A percentile compares a stretch with the other conserved stretches of the same genome.
phyloP scores from a whole-genome alignment of 2,329 filamentous ascomycete species.

The Metarhizium humberi region DNA sequence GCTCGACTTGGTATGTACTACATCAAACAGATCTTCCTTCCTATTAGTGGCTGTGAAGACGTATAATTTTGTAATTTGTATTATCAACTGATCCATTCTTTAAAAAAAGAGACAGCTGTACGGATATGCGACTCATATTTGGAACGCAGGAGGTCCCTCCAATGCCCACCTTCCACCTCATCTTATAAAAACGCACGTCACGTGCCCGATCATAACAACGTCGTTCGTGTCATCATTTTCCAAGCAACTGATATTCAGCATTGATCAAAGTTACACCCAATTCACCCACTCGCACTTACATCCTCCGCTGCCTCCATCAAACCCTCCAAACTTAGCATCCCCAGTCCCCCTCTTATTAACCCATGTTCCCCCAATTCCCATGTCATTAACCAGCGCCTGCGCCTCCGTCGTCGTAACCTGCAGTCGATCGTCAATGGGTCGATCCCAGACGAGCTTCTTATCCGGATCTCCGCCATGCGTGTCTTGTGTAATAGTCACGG shows the following conservation, averaged over 20 bases:
- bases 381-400: constrained; percentile 37
- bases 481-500: constrained; percentile 51
- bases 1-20: too few relatives aligned
- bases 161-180: too few relatives aligned
- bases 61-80: too few relatives aligned
- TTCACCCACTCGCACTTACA: constrained; percentile 56
- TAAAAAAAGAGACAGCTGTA: too few relatives aligned
- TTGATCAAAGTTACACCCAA: constrained; percentile 19
- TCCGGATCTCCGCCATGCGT: constrained; percentile 49
- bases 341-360: constrained; percentile 40
- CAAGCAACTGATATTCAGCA: neutral
- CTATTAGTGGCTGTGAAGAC: too few relatives aligned
- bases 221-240: neutral
- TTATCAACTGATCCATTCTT: too few relatives aligned
- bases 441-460: constrained; percentile 45
- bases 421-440: constrained; percentile 38
- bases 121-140: too few relatives aligned
- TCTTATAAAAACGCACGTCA: too few relatives aligned
- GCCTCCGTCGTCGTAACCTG: constrained; percentile 33
- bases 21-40: too few relatives aligned
- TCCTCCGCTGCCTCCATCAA: constrained; percentile 54
- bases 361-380: constrained; percentile 39
- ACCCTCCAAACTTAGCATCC: constrained; percentile 44
- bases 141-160: too few relatives aligned
- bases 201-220: neutral